Evolutionary conservation across 179 eudicot genomes (phyloP).

Genomic region (Kewa caespitosa): DNA sequence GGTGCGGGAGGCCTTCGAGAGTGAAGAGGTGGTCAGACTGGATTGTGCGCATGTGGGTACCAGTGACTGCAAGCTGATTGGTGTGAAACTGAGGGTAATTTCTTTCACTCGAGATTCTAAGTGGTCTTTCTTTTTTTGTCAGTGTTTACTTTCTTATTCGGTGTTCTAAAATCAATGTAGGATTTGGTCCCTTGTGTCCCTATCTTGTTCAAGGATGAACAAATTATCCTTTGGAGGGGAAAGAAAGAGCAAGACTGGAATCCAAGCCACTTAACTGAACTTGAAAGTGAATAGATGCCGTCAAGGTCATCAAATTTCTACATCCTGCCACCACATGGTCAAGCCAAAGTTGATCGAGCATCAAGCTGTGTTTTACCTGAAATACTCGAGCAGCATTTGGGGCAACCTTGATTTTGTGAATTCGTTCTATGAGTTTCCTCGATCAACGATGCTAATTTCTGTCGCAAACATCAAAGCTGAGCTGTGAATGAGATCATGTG

Average conservation of each 20-base stretch:
- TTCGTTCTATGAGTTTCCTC: not conserved
- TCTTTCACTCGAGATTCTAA: not conserved
- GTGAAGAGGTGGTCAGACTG: slow-evolving; percentile 77
- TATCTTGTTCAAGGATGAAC: slow-evolving; percentile 85
- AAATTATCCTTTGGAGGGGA: slow-evolving; percentile 89
- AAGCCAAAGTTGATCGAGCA: not conserved
- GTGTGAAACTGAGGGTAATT: slow-evolving; percentile 75
- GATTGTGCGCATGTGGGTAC: slow-evolving; percentile 72
- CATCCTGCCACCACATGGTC: not conserved
- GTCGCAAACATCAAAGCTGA: not conserved
- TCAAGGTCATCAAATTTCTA: not conserved
- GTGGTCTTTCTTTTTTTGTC: not conserved
- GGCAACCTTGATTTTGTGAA: not conserved
- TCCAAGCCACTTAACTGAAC: slow-evolving; percentile 14
- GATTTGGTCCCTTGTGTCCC: slow-evolving; percentile 95
- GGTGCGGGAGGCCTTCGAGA: slow-evolving; percentile 77
- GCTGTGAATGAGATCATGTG: not conserved
- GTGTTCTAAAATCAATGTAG: slow-evolving; percentile 33
- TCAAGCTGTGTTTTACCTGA: not conserved
- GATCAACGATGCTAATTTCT: not conserved
- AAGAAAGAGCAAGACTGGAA: slow-evolving; percentile 31
- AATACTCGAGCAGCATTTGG: not conserved
- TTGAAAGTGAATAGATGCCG: not conserved
- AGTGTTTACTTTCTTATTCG: not conserved
- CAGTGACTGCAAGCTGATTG: slow-evolving; percentile 88